A percentile compares a stretch with the other conserved stretches of the same genome.
Conservation (phyloP, 179 eudicot genomes). For the Silene noctiflora region DNA sequence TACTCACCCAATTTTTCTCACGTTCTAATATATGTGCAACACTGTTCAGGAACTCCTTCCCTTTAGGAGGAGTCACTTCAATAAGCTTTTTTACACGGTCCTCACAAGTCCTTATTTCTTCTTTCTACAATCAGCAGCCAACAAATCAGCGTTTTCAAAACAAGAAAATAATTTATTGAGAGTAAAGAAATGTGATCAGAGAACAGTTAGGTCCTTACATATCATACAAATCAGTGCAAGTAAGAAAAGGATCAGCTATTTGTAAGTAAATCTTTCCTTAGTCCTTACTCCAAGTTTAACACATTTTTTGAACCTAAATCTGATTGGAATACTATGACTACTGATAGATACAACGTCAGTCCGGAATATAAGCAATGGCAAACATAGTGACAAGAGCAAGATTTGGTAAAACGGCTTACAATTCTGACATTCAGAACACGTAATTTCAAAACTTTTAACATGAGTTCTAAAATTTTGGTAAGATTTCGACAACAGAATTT, state of each 20-base stretch:
- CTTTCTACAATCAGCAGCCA: slow-evolving; percentile 53
- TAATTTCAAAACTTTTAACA: background rate
- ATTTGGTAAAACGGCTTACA: background rate
- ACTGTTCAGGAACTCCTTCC: slow-evolving; percentile 75
- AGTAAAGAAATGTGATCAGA: background rate
- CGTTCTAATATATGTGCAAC: slow-evolving; percentile 93
- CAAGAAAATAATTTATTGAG: background rate
- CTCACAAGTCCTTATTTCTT: slow-evolving; percentile 77
- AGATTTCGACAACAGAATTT: background rate
- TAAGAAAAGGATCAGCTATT: background rate
- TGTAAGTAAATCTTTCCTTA: background rate
- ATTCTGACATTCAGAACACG: background rate
- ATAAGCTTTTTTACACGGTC: slow-evolving; percentile 93
- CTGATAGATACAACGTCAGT: background rate
- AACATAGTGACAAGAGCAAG: background rate
- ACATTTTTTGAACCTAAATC: too few relatives aligned
- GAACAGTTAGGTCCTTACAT: background rate
- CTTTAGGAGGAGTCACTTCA: slow-evolving; percentile 85
- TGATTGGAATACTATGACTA: background rate
- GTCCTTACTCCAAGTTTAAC: background rate
- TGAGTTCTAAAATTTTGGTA: background rate
- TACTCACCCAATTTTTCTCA: slow-evolving; percentile 90
- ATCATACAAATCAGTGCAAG: background rate
- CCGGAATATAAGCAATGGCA: background rate
- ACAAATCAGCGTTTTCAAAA: background rate